Percentiles rank a stretch among this genome's conserved stretches.
Conservation (phyloP, 192 early-diverging fungal genomes). For the Allomyces arbusculus region DNA sequence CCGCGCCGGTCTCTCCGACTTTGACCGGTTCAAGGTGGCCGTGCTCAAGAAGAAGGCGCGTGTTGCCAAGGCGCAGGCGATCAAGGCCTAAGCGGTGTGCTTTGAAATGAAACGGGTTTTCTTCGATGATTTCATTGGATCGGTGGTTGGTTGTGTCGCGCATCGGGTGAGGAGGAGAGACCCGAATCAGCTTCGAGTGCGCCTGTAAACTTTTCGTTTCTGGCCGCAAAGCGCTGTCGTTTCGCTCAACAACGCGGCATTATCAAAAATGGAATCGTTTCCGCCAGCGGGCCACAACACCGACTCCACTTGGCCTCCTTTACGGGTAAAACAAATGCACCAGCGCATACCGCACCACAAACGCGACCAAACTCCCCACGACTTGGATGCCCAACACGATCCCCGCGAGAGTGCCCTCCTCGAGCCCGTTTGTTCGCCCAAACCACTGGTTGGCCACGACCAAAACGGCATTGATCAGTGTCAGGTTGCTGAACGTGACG, state of each 20-base stretch:
- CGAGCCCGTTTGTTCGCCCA: constrained; percentile 21
- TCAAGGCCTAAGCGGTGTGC: not conserved
- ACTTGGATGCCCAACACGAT: constrained; percentile 44
- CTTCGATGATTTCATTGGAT: no score
- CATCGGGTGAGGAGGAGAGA: no score
- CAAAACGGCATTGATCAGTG: constrained; percentile 77
- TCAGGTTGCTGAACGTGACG: constrained; percentile 67
- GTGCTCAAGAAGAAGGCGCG: constrained; percentile 68
- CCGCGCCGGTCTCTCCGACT: constrained; percentile 68
- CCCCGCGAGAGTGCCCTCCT: not conserved
- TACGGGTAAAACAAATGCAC: constrained; percentile 55
- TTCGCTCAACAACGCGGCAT: no score
- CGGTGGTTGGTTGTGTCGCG: no score
- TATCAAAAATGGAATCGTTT: no score
- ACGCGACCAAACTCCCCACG: constrained; percentile 44
- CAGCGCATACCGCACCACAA: constrained; percentile 59
- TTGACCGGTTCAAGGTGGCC: constrained; percentile 96
- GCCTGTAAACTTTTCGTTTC: no score
- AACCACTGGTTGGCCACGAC: constrained; percentile 60
- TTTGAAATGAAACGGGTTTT: no score
- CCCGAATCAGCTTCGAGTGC: no score
- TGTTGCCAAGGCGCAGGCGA: not conserved
- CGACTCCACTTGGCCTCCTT: no score
- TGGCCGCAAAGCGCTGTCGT: no score
- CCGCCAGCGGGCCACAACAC: no score